These are phyloP conservation scores for Botrytis fragariae DNA, from an alignment of 2,329 filamentous ascomycete species.

Conservation along the genomic window DNA sequence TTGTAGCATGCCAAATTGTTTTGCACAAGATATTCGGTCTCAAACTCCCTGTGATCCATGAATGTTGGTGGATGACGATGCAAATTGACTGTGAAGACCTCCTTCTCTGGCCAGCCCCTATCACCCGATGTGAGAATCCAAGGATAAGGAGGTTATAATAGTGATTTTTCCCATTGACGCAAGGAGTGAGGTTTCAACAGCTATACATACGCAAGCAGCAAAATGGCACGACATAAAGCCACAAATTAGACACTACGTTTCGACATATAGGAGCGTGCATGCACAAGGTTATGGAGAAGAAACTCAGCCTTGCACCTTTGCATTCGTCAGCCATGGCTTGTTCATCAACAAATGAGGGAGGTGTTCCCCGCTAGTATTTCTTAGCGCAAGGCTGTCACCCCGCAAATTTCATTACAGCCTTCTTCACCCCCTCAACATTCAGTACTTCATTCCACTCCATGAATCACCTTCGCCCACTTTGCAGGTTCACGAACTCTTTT, in stretches of 20 bases:
- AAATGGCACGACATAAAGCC: not conserved
- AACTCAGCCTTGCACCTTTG: not conserved
- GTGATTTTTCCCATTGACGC: not conserved
- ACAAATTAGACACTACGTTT: not conserved
- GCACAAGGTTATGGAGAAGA: not conserved
- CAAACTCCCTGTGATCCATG: not conserved
- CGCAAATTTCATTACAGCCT: slow-evolving; percentile 1
- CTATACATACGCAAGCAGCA: not conserved
- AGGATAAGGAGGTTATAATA: not conserved
- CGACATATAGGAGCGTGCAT: not conserved
- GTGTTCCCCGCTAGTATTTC: not conserved
- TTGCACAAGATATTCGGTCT: not conserved
- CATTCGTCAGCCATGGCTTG: not conserved
- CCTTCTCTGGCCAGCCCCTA: no score
- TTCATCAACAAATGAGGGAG: not conserved
- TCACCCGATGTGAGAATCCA: not conserved
- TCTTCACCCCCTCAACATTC: not conserved
- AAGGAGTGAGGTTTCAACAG: not conserved
- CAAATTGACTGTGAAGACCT: not conserved
- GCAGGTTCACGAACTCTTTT: not conserved
- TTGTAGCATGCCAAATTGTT: slow-evolving; percentile 9
- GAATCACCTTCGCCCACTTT: slow-evolving; percentile 6
- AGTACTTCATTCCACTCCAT: not conserved
- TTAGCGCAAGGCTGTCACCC: slow-evolving; percentile 9
- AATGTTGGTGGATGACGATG: not conserved